Evolutionary conservation across 208 protist genomes (phyloP).

Genomic region (Trichomonas gallinae): DNA sequence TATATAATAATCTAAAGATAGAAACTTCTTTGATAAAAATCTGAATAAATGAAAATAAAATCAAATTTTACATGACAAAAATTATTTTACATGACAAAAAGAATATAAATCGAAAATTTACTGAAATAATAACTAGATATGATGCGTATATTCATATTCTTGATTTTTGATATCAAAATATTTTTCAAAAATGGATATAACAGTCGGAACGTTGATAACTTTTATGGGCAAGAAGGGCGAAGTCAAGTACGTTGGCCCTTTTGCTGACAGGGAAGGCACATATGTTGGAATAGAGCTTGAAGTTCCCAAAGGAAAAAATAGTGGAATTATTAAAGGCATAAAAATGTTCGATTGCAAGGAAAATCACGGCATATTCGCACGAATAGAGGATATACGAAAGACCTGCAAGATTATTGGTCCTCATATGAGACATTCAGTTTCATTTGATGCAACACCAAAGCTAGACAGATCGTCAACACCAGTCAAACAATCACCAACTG

Average conservation of each 20-base stretch:
- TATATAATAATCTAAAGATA: no score
- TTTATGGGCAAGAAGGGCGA: background rate
- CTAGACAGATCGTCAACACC: background rate
- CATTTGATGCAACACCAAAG: background rate
- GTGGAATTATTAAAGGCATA: background rate
- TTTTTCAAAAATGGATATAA: background rate
- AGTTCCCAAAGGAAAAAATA: conserved; percentile 21
- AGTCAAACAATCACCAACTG: background rate
- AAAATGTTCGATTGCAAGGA: background rate
- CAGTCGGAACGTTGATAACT: background rate
- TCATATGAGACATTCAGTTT: background rate
- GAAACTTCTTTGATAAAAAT: no score
- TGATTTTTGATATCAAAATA: no score
- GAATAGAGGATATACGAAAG: background rate
- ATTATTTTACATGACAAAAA: no score
- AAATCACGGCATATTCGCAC: background rate
- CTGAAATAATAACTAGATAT: no score
- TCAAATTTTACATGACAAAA: no score
- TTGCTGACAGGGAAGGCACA: background rate
- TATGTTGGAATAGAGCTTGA: background rate
- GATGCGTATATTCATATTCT: no score
- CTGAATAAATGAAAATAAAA: no score
- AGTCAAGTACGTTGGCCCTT: background rate
- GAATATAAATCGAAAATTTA: no score
- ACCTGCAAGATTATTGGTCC: background rate